Evolutionary conservation across 2,329 filamentous ascomycete species (phyloP).

Genomic region (Waltergamsia citrina): DNA sequence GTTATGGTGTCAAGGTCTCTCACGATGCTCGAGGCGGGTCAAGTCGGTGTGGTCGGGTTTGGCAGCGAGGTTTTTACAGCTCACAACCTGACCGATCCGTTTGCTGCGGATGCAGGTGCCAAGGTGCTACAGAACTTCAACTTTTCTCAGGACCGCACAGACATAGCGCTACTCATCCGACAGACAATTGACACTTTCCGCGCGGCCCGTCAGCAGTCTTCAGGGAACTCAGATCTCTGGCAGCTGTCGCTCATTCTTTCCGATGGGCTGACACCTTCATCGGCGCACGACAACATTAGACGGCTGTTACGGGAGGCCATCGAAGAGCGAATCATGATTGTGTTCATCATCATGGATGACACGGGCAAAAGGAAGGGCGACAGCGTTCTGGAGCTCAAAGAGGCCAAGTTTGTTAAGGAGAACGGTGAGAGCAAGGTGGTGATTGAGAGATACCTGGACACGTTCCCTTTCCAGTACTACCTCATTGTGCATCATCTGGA

Average conservation of each 20-base stretch:
- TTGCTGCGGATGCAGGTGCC: conserved; percentile 68
- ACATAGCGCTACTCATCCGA: conserved; percentile 70
- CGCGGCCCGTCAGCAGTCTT: conserved; percentile 55
- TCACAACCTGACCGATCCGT: conserved; percentile 75
- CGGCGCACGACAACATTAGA: conserved; percentile 73
- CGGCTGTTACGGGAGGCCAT: conserved; percentile 77
- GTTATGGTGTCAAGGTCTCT: conserved; percentile 83
- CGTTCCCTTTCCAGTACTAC: conserved; percentile 96
- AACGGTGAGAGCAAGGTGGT: conserved; percentile 57
- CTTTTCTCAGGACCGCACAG: conserved; percentile 78
- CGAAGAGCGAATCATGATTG: conserved; percentile 93
- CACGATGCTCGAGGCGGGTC: conserved; percentile 87
- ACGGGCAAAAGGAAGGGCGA: conserved; percentile 33
- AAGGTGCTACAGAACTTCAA: conserved; percentile 75
- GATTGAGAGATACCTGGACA: conserved; percentile 86
- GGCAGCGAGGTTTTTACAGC: conserved; percentile 76
- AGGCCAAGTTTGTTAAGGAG: conserved; percentile 71
- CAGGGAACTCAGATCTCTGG: conserved; percentile 66
- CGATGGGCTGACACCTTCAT: conserved; percentile 79
- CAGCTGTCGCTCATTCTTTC: conserved; percentile 89
- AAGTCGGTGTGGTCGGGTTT: conserved; percentile 87
- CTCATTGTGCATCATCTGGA: conserved; percentile 86
- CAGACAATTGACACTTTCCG: conserved; percentile 76
- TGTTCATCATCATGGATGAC: conserved; percentile 92
- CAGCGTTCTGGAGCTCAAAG: conserved; percentile 80